A percentile compares a stretch with the other conserved stretches of the same genome.
Evolutionary conservation across 106 monocot species (phyloP).

Genomic region (Vanilla planifolia): DNA sequence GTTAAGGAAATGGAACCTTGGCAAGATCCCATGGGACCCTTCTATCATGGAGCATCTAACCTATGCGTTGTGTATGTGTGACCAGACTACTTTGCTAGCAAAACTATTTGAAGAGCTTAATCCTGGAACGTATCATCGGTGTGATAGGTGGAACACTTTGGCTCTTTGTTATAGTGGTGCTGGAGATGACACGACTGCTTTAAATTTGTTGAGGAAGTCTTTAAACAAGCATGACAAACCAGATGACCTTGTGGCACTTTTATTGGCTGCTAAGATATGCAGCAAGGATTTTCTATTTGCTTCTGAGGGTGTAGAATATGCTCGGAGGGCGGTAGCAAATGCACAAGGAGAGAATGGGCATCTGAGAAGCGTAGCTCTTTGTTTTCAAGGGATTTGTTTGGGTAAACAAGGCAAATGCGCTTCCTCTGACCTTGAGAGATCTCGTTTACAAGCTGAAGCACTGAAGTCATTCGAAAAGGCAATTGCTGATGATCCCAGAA

Average conservation of each 20-base stretch:
- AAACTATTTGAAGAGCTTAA: conserved; percentile 72
- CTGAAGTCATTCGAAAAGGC: conserved; percentile 68
- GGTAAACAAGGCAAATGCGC: conserved; percentile 69
- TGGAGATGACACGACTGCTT: conserved; percentile 48
- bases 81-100: conserved; percentile 68
- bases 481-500: conserved; percentile 30
- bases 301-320: conserved; percentile 73
- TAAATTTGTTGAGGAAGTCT: conserved; percentile 71
- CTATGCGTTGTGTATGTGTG: conserved; percentile 78
- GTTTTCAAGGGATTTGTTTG: conserved; percentile 55
- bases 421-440: conserved; percentile 80
- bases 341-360: conserved; percentile 36
- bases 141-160: conserved; percentile 77
- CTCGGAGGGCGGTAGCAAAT: conserved; percentile 49
- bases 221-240: conserved; percentile 71
- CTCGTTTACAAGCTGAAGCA: conserved; percentile 54
- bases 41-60: conserved; percentile 83
- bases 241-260: conserved; percentile 52
- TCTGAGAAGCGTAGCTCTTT: conserved; percentile 60
- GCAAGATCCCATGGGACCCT: conserved; percentile 81
- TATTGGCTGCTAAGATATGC: conserved; percentile 84
- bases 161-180: conserved; percentile 70
- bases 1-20: conserved; percentile 73
- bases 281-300: conserved; percentile 52
- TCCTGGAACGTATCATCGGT: conserved; percentile 72